These are phyloP conservation scores for Prunus persica DNA, from an alignment of 306 rosid species.

Conservation along the genomic window DNA sequence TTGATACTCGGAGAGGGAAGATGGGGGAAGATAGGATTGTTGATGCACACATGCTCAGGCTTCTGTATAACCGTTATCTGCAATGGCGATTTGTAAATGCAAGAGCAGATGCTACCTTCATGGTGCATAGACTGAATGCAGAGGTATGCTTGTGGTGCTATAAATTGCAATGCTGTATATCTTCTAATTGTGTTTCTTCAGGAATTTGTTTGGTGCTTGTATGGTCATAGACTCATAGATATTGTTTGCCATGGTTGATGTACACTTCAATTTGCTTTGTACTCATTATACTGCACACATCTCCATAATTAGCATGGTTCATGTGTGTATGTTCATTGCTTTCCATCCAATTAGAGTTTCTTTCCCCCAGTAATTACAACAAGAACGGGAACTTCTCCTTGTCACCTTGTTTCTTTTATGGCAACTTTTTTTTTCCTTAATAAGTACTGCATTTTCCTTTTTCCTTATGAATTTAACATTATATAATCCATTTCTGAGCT, in stretches of 20 bases:
- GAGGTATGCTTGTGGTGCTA: conserved; percentile 60
- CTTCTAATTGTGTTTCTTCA: background rate
- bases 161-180: background rate
- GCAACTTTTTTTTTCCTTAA: background rate
- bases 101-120: conserved; percentile 84
- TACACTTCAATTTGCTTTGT: background rate
- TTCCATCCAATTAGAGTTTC: background rate
- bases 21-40: conserved; percentile 87
- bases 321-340: background rate
- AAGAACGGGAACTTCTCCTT: background rate
- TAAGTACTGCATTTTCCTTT: background rate
- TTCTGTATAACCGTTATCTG: conserved; percentile 79
- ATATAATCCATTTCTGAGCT: background rate
- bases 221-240: background rate
- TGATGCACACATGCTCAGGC: conserved; percentile 91
- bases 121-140: conserved; percentile 78
- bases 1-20: conserved; percentile 91
- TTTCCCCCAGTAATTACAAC: background rate
- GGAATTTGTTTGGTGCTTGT: conserved; percentile 4
- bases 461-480: background rate
- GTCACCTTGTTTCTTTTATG: background rate
- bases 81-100: conserved; percentile 99
- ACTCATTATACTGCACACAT: background rate
- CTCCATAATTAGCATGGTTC: background rate
- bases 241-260: background rate